A percentile compares a stretch with the other conserved stretches of the same genome.
Conservation (phyloP, 805 yeast species). For the Suhomyces tanzawaensis region DNA sequence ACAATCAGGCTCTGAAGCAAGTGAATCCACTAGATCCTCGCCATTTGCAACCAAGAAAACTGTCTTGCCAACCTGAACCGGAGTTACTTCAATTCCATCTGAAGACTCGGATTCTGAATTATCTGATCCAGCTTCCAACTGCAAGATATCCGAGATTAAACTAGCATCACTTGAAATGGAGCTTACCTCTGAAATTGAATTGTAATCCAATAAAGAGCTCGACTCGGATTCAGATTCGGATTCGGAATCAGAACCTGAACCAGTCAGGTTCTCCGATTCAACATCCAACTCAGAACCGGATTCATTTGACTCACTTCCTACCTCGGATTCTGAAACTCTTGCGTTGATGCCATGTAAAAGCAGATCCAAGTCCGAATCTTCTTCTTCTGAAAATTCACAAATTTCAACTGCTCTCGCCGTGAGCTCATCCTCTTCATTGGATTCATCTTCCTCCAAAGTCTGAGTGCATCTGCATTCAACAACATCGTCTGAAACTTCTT, state of each 20-base stretch:
- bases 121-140: background rate
- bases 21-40: background rate
- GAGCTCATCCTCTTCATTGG: no score
- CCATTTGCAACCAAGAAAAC: background rate
- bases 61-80: background rate
- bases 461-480: no score
- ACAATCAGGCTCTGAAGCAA: background rate
- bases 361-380: background rate
- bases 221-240: background rate
- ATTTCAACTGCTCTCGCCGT: no score
- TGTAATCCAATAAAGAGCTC: background rate
- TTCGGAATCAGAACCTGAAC: conserved; percentile 1
- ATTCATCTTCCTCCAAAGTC: no score
- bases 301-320: background rate
- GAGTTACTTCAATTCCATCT: background rate
- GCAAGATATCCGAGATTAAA: background rate
- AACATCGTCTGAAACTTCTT: no score
- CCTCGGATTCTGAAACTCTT: no score
- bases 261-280: background rate
- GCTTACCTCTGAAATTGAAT: background rate
- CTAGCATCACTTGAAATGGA: background rate
- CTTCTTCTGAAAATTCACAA: no score
- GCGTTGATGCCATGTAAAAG: no score
- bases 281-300: background rate
- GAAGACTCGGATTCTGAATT: background rate